Evolutionary conservation across 352 stramenopile genomes (phyloP).

Genomic region (Pythium coloratum): DNA sequence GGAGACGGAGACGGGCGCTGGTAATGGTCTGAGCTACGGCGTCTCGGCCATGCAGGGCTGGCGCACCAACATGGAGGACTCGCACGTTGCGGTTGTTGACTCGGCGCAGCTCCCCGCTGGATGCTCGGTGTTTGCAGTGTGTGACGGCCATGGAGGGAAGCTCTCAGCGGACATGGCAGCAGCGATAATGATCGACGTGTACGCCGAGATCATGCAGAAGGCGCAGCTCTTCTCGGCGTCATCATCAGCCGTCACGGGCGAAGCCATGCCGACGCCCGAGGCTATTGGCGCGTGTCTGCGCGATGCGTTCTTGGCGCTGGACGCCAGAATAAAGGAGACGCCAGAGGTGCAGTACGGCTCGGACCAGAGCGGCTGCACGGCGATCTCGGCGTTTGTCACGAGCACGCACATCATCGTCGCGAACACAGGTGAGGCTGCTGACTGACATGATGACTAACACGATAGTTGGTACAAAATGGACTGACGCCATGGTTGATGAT

Average conservation of each 20-base stretch:
- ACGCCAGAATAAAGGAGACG: slow-evolving; percentile 55
- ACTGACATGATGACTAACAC: not conserved
- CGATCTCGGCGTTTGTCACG: slow-evolving; percentile 71
- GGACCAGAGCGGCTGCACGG: slow-evolving; percentile 78
- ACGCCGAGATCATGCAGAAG: slow-evolving; percentile 39
- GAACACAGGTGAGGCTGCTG: slow-evolving; percentile 49
- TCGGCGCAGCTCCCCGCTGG: slow-evolving; percentile 40
- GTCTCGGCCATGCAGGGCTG: slow-evolving; percentile 82
- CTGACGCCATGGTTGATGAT: not conserved
- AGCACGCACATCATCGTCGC: slow-evolving; percentile 73
- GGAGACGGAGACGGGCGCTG: slow-evolving; percentile 48
- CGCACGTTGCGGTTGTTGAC: slow-evolving; percentile 62
- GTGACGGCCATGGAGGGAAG: slow-evolving; percentile 74
- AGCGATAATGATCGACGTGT: slow-evolving; percentile 38
- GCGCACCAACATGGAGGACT: slow-evolving; percentile 83
- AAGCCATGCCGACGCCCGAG: slow-evolving; percentile 37
- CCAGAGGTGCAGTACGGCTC: slow-evolving; percentile 49
- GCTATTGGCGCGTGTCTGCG: slow-evolving; percentile 60
- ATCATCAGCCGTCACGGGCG: slow-evolving; percentile 24
- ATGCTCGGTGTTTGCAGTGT: slow-evolving; percentile 78
- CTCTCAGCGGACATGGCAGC: slow-evolving; percentile 55
- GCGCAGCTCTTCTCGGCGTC: slow-evolving; percentile 25
- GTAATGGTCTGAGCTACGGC: slow-evolving; percentile 62
- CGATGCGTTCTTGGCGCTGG: slow-evolving; percentile 66
- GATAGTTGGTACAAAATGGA: not conserved